Evolutionary conservation across 768 basidiomycete species (phyloP).

Genomic region (Termitomyces eurrhizus): DNA sequence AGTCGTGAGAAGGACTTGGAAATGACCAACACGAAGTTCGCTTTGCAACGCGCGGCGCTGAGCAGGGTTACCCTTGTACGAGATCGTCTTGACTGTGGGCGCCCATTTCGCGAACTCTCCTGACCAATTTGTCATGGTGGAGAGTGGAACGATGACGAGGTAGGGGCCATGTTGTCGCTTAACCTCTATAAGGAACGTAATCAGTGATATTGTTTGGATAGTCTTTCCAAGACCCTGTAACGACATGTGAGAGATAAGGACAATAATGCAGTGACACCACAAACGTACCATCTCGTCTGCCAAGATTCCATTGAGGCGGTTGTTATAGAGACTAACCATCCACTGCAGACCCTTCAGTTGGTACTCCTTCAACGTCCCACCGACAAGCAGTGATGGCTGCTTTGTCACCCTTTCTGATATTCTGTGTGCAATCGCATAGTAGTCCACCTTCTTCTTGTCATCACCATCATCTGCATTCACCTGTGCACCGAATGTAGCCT

Average conservation of each 20-base stretch:
- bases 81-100: constrained; percentile 69
- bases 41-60: constrained; percentile 76
- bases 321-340: constrained; percentile 99
- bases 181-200: constrained; percentile 88
- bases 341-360: constrained; percentile 94
- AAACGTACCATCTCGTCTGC: constrained; percentile 86
- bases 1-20: constrained; percentile 91
- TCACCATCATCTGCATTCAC: constrained; percentile 56
- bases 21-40: constrained; percentile 75
- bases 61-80: constrained; percentile 90
- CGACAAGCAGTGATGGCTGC: constrained; percentile 73
- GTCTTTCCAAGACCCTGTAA: constrained; percentile 90
- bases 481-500: constrained; percentile 89
- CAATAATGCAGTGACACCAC: neutral
- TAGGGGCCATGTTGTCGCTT: constrained; percentile 93
- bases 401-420: constrained; percentile 80
- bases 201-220: constrained; percentile 92
- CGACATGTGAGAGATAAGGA: constrained; percentile 8
- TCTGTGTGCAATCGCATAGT: constrained; percentile 93
- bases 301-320: constrained; percentile 90
- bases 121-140: constrained; percentile 96
- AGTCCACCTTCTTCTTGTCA: constrained; percentile 81
- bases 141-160: constrained; percentile 92
- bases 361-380: constrained; percentile 92
- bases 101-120: constrained; percentile 99